Base-by-base conservation (phyloP, 2,329 filamentous ascomycete genomes). In the Furcasterigmium furcatum region DNA sequence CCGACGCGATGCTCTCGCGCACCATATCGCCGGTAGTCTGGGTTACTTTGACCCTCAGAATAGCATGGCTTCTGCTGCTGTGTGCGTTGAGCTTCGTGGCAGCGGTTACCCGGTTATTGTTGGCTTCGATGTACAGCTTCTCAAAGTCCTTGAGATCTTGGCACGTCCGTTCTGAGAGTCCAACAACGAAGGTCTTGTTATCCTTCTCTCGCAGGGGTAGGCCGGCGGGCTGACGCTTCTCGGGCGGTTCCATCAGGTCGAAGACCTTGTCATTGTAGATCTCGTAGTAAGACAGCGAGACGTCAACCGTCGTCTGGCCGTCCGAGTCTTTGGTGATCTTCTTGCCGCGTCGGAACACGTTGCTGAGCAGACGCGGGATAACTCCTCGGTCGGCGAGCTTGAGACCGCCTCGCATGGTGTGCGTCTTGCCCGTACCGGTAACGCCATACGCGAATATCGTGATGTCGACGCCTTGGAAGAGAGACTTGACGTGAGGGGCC, bases 191-290 rank as follows among this genome's bases (percentile, higher is more conserved):
- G 0, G 90, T 95, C 70, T 88, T 94, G 52, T 88, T 89, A 55
- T 87, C 85, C 58, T 91, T 91, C 59, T 96, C 91, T 21, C 91
- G 80, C 20, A 96, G 79, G 2, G 88, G 88, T 21, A 96, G 71
- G 1, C 91, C 91, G 1, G 87, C 79, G 2, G 88, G 73, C 0
- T 87, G 91, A 42, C 94, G 86, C 71, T 91, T 95, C 64, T 96
- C 91, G 0, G 85, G 87, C 1, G 90, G 76, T 62, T 96, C 88
- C 54, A 96, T 89, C 25, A 96, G 73, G 62, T 96, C 91, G 59
- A 85, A 96, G 18, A 96, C 91, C 62, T 92, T 92, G 71, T 96
- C 91, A 64, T 95, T 96, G 69, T 96, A 96, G 54, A 96, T 96
- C 64, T 96, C 91, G 69, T 95, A 96, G 69, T 96, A 96, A 22